Evolutionary conservation across 2,329 filamentous ascomycete genomes (phyloP).

Genomic region (Shiraia bambusicola): DNA sequence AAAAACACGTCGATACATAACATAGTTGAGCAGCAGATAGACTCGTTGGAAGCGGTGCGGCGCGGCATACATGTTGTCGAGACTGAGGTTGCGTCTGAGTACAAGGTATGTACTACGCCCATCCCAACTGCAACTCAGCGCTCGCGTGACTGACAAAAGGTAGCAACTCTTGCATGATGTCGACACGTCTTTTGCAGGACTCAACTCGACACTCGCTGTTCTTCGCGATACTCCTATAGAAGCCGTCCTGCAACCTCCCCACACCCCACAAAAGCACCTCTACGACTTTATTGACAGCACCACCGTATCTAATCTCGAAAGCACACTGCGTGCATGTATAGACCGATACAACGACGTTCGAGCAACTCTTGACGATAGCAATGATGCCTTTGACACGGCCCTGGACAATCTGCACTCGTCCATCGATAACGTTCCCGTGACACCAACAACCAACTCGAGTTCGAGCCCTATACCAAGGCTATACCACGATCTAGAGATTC

Average conservation of each 20-base stretch:
- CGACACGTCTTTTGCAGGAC: slow-evolving; percentile 64
- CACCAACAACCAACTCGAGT: slow-evolving; percentile 31
- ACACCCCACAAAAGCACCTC: slow-evolving; percentile 58
- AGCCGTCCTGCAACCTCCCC: slow-evolving; percentile 59
- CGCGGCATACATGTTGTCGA: slow-evolving; percentile 48
- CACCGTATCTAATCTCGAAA: slow-evolving; percentile 65
- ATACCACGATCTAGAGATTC: slow-evolving; percentile 62
- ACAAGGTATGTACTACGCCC: slow-evolving; percentile 35
- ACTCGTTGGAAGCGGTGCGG: slow-evolving; percentile 47
- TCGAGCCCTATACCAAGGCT: slow-evolving; percentile 48
- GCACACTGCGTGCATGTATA: slow-evolving; percentile 69
- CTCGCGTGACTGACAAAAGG: neutral
- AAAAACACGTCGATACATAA: slow-evolving; percentile 48
- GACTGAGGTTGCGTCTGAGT: slow-evolving; percentile 47
- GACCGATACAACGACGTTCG: slow-evolving; percentile 70
- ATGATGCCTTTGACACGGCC: slow-evolving; percentile 71
- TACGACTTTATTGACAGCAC: slow-evolving; percentile 77
- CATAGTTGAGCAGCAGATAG: slow-evolving; percentile 49
- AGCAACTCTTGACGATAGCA: slow-evolving; percentile 55
- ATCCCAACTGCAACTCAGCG: neutral
- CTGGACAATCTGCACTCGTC: slow-evolving; percentile 50
- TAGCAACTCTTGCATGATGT: slow-evolving; percentile 62
- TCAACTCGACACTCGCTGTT: slow-evolving; percentile 67
- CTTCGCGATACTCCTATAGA: slow-evolving; percentile 67
- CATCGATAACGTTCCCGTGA: slow-evolving; percentile 36